A percentile compares a stretch with the other conserved stretches of the same genome.
Evolutionary conservation across 352 stramenopile genomes (phyloP).

Genomic region (Sclerospora graminicola): DNA sequence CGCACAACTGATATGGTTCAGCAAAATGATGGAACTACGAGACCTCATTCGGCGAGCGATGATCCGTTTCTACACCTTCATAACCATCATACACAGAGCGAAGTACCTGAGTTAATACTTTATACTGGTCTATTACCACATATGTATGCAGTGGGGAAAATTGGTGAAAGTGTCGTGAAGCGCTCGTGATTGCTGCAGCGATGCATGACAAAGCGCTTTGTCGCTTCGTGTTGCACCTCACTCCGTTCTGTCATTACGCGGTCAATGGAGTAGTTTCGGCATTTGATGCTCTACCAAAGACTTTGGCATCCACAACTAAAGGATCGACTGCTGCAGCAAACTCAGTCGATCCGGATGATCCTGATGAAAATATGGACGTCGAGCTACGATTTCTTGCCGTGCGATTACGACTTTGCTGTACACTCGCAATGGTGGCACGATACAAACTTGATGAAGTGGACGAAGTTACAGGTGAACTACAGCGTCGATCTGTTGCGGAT

Average conservation of each 20-base stretch:
- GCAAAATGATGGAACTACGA: background rate
- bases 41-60: conserved; percentile 9
- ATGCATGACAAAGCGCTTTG: conserved; percentile 68
- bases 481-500: conserved; percentile 53
- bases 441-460: conserved; percentile 49
- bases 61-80: conserved; percentile 26
- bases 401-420: conserved; percentile 76
- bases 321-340: conserved; percentile 8
- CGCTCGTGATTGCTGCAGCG: conserved; percentile 66
- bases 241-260: conserved; percentile 81
- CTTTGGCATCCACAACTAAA: conserved; percentile 26
- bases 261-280: conserved; percentile 77
- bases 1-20: conserved; percentile 27
- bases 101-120: conserved; percentile 70
- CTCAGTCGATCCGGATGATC: conserved; percentile 7
- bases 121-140: conserved; percentile 77
- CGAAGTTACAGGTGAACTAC: conserved; percentile 28
- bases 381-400: conserved; percentile 51
- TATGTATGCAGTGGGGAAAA: conserved; percentile 75
- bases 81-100: conserved; percentile 30
- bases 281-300: conserved; percentile 71
- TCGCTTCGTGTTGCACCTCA: conserved; percentile 78
- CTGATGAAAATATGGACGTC: conserved; percentile 27
- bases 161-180: conserved; percentile 74
- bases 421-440: conserved; percentile 68